Conservation (phyloP, 139 green algal genomes). For the Haematococcus lacustris region DNA sequence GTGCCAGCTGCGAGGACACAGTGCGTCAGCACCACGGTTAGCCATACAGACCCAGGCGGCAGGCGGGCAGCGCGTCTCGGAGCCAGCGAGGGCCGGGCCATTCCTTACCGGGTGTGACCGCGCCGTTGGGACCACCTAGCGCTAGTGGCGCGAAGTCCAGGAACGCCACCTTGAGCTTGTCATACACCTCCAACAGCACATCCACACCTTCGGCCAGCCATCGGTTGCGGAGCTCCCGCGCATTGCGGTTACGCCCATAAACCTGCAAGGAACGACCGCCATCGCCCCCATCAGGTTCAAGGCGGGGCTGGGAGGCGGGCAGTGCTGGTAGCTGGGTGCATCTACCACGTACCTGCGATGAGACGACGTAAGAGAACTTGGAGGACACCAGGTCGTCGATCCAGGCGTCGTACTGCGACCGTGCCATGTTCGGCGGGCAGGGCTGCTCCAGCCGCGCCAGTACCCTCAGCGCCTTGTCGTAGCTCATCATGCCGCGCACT, state of each 20-base stretch:
- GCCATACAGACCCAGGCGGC: no score
- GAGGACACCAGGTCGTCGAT: conserved; percentile 8
- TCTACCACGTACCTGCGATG: conserved; percentile 42
- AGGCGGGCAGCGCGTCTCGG: no score
- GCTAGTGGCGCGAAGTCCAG: conserved; percentile 19
- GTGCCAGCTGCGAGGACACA: no score
- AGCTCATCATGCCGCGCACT: conserved; percentile 68
- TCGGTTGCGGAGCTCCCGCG: conserved; percentile 21
- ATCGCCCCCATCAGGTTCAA: no score
- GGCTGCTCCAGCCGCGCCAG: conserved; percentile 33
- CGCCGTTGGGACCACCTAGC: no score
- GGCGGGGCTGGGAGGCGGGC: no score
- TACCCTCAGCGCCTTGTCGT: conserved; percentile 52
- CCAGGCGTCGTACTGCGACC: conserved; percentile 19
- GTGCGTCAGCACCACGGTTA: no score
- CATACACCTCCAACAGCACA: conserved; percentile 17
- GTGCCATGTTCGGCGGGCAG: conserved; percentile 18
- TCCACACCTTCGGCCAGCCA: conserved; percentile 22
- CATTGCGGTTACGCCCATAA: conserved; percentile 13
- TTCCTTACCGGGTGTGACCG: no score
- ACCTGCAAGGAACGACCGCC: no score
- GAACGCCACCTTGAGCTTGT: conserved; percentile 16
- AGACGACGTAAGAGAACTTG: conserved; percentile 74
- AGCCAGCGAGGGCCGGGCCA: no score
- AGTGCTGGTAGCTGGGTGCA: conserved; percentile 4